Base-by-base conservation (phyloP, 345 rosid species). In the Odontarrhena argentea region DNA sequence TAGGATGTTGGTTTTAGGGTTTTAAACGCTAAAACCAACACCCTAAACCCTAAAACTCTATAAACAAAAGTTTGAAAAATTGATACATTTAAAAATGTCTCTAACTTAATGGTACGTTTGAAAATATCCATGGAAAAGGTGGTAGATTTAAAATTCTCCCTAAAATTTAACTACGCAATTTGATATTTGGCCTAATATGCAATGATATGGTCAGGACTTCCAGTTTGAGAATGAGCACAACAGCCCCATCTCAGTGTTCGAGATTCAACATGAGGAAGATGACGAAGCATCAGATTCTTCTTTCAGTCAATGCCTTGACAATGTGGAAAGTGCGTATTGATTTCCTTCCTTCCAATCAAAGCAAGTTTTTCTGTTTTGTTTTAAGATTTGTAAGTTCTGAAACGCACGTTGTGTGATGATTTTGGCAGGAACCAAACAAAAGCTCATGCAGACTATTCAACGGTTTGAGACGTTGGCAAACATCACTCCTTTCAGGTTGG, bases 231-330 rank as follows among this genome's bases (percentile, higher is more conserved):
- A 50, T 65, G 84, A 84, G 24, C 82, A 70, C 8, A 65, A 52
- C 18, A 83, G 84, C 61, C 91, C 95, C 5, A 62, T 82, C 65
- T 82, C 87, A 2, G 86, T 77, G 12, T 73, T 79, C 47, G 85
- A 82, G 54, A 69, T 74, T 18, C 75, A 74, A 42, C 76, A 65
- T 26, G 80, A 75, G 49, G 86, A 78, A 70, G 75, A 79, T 37
- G 84, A 76, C 14, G 80, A 72, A 63, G 64, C 68, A 18, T 76
- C 79, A 15, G 65, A 63, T 22, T 76, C 82, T 18, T 80, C 79
- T 47, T 67, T 70, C 55, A 40, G 70, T 61, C 83, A 68, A 74
- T 77, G 69, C 70, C 84, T 74, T 70, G 78, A 73, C 51, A 48
- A 69, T 41, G 54, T 73, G 68, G 79, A 70, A 59, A 78, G 86